Base-by-base conservation (phyloP, 2,329 filamentous ascomycete genomes). In the Nemania sp. region DNA sequence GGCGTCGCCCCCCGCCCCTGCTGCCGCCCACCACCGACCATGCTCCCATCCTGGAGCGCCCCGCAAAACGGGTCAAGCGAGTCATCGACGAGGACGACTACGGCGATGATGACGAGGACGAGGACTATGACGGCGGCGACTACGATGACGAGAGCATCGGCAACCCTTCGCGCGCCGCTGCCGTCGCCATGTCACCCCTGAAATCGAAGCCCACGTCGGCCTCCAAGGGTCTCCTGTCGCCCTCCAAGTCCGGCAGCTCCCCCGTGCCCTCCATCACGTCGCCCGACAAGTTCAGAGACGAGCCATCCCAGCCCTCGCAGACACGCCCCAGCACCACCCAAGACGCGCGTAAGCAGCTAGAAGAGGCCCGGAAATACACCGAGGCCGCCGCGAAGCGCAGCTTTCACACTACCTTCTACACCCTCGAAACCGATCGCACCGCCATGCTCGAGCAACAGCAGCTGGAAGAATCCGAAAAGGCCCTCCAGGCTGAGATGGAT, bases 371-470 rank as follows among this genome's bases (percentile, higher is more conserved):
- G 74, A 93, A 89, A 74, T 91, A 90, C 32, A 93, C 91, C 49
- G 94, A 97, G 72, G 92, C 96, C 72, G 89, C 90, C 52, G 95
- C 92, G 45, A 92, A 92, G 77, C 86, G 87, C 70, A 95, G 90
- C 77, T 98, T 97, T 76, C 90, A 97, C 73, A 96, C 92, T 10
- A 84, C 97, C 66, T 96, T 98, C 76, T 94, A 97, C 75, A 97
- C 95, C 1, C 82, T 98, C 34, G 95, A 99, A 76, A 95, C 94
- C 74, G 95, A 99, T 73, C 87, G 91, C 57, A 92, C 94, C 69
- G 95, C 95, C 50, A 98, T 99, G 95, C 78, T 98, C 59, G 95
- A 99, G 75, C 95, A 99, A 76, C 92, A 98, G 75, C 92, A 94
- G 75, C 83, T 99, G 25, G 95, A 99, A 72, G 95, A 98, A 75